Base-by-base conservation (phyloP, 2,329 filamentous ascomycete genomes). In the Hymenoscyphus fructigenus region DNA sequence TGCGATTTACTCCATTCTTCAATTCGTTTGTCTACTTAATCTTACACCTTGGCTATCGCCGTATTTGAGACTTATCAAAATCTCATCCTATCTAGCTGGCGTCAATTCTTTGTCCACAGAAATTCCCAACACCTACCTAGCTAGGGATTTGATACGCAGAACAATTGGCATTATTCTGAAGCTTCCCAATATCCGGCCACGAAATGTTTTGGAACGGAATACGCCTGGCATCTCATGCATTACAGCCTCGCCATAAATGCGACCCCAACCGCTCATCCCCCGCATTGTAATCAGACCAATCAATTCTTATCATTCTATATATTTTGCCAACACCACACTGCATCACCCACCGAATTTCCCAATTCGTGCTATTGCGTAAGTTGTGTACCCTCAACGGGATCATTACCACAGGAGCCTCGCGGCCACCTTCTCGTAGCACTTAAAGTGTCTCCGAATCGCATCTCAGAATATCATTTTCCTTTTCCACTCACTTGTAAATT, bases 221-320 rank as follows among this genome's bases (percentile, higher is more conserved):
- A 23, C 20, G 20, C 44, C 44, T 50, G 32, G 7, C 55, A 57
- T 32, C n/a, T 15, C 23, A 26, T 53, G 14, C 47, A 9, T 53
- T 14, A 53, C 47, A 53, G 55, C 55, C 28, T 57, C 28, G 26
- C 55, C 55, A 17, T 32, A 29, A 34, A 32, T 57, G 55, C 55
- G 26, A 57, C 55, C 55, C 5, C 26, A 57, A 29, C n/a, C 55
- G 55, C 55, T 34, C 5, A 20, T n/a, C 6, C 26, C 26, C 55
- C 55, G 26, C 29, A 57, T 29, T 29, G 28, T 29, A 29, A 29
- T 3, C 28, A 57, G 4, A 34, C 55, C 55, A 57, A 57, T 57
- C 55, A 57, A 6, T 32, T 32, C 26, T 5, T 5, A 20, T 53
- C 47, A 53, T n/a, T 3, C n/a, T 53, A 10, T 53, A 9, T 14